phyloP scores from a whole-genome alignment of 345 rosid species.

The Linum tenue region DNA sequence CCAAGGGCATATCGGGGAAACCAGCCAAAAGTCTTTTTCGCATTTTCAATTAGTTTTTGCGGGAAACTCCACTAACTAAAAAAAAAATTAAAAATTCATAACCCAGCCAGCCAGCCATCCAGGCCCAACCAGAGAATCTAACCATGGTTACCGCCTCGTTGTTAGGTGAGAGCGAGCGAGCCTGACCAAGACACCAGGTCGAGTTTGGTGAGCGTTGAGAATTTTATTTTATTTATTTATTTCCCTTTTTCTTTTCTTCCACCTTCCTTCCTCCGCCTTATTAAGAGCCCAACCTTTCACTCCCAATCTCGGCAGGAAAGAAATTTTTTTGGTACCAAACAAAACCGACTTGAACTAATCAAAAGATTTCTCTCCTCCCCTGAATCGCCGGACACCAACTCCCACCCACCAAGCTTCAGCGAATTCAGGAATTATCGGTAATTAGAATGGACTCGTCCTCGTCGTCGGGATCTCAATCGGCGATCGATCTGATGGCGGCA shows the following conservation, averaged over 20 bases:
- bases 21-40: neutral
- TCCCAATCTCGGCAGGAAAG: too few relatives aligned
- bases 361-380: neutral
- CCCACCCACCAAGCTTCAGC: neutral
- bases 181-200: too few relatives aligned
- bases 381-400: neutral
- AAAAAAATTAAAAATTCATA: too few relatives aligned
- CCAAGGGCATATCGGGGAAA: neutral
- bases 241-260: neutral
- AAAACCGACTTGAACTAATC: neutral
- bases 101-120: too few relatives aligned
- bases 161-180: neutral
- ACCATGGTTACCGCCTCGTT: neutral
- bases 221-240: too few relatives aligned
- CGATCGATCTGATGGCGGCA: slow-evolving; percentile 75
- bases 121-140: too few relatives aligned
- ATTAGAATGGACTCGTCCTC: neutral
- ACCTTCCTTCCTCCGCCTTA: neutral
- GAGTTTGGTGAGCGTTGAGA: neutral
- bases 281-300: too few relatives aligned
- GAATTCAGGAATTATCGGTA: neutral
- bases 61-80: neutral
- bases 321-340: too few relatives aligned
- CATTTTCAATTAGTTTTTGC: neutral
- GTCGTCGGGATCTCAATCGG: slow-evolving; percentile 23